These are phyloP conservation scores for Flaveria sonorensis DNA, from an alignment of 129 eudicot genomes.

Conservation along the genomic window DNA sequence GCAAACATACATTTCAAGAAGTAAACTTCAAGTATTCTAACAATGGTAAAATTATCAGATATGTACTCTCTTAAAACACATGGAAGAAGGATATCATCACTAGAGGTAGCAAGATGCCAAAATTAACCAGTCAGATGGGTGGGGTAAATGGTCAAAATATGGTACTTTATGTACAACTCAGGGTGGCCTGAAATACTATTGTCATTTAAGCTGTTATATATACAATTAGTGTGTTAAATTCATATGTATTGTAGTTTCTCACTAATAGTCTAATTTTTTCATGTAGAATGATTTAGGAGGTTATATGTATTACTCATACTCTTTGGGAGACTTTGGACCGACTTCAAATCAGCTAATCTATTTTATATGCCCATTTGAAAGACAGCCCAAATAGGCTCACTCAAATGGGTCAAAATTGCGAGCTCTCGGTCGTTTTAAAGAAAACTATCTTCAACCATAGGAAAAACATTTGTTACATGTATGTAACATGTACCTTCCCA, in stretches of 20 bases:
- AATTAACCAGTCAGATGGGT: not conserved
- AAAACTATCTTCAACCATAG: not conserved
- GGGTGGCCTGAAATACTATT: not conserved
- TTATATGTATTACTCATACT: not conserved
- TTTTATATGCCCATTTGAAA: not conserved
- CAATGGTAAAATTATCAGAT: no score
- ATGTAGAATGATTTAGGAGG: not conserved
- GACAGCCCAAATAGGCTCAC: not conserved
- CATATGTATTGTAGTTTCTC: not conserved
- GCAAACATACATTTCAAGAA: no score
- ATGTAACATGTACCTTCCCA: slow-evolving; percentile 63
- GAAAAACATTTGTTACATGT: not conserved
- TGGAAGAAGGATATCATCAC: not conserved
- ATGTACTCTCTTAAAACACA: not conserved
- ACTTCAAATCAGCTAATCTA: not conserved
- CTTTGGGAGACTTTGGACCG: not conserved
- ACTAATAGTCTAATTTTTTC: not conserved
- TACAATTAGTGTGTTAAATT: not conserved
- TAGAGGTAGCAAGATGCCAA: no score
- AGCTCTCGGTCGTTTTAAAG: not conserved
- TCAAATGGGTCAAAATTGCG: not conserved
- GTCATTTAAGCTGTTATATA: not conserved
- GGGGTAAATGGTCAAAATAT: not conserved
- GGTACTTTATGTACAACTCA: not conserved
- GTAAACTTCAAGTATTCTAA: no score